A percentile compares a stretch with the other conserved stretches of the same genome.
phyloP scores from a whole-genome alignment of 2,329 filamentous ascomycete genomes.

The Davidsoniella neocaledoniae region DNA sequence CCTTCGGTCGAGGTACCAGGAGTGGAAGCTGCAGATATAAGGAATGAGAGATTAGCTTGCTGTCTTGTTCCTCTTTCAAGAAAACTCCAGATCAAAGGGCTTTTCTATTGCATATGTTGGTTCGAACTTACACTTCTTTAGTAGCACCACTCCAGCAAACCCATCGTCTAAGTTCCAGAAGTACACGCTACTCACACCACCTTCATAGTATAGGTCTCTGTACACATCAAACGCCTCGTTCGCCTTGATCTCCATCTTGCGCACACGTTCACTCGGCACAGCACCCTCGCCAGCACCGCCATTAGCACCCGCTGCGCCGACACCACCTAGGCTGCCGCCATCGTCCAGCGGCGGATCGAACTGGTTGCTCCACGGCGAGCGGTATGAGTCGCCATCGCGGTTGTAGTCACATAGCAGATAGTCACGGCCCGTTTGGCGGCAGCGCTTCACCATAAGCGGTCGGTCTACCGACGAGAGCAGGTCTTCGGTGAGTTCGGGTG shows the following conservation, averaged over 20 bases:
- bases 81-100: not conserved
- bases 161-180: constrained; percentile 98
- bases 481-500: constrained; percentile 88
- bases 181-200: constrained; percentile 88
- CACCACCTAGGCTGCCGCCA: constrained; percentile 30
- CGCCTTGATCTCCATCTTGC: constrained; percentile 83
- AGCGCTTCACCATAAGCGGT: constrained; percentile 71
- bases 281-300: constrained; percentile 59
- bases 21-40: constrained; percentile 37
- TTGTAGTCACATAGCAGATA: constrained; percentile 99
- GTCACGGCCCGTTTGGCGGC: constrained; percentile 77
- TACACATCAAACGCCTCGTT: constrained; percentile 98
- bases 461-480: constrained; percentile 96
- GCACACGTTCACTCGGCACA: constrained; percentile 74
- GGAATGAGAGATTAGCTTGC: not conserved
- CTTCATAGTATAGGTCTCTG: constrained; percentile 91
- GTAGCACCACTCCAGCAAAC: constrained; percentile 83
- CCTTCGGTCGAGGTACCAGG: constrained; percentile 52
- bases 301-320: constrained; percentile 28
- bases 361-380: constrained; percentile 97
- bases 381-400: constrained; percentile 93
- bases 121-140: constrained; percentile 66
- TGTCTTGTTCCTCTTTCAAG: not conserved
- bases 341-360: constrained; percentile 80
- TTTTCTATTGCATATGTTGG: no score